Evolutionary conservation across 306 rosid genomes (phyloP).

Genomic region (Dryas octopetala): DNA sequence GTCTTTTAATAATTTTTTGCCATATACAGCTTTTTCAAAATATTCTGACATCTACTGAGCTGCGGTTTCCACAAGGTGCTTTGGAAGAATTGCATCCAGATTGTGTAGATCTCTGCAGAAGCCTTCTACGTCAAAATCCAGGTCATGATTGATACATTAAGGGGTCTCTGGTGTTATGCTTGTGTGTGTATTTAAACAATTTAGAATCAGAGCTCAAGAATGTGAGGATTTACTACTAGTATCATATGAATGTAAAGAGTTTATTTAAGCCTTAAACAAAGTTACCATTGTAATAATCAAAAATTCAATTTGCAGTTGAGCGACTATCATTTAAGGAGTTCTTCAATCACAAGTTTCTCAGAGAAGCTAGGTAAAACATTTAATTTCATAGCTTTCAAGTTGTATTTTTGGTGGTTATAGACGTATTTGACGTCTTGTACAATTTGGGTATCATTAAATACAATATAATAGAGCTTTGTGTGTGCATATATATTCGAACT

Average conservation of each 20-base stretch:
- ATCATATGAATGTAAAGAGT: slow-evolving; percentile 4
- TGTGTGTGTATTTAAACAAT: slow-evolving; percentile 12
- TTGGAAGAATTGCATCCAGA: slow-evolving; percentile 68
- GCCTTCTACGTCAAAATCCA: slow-evolving; percentile 80
- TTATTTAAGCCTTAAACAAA: slow-evolving; percentile 18
- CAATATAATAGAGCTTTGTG: not conserved
- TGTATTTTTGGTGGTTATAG: not conserved
- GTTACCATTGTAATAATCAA: slow-evolving; percentile 28
- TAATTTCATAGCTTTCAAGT: not conserved
- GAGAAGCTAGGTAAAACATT: slow-evolving; percentile 55
- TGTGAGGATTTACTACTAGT: slow-evolving; percentile 6
- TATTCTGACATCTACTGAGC: slow-evolving; percentile 66
- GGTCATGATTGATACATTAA: slow-evolving; percentile 48
- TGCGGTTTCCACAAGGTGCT: slow-evolving; percentile 66
- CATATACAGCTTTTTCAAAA: slow-evolving; percentile 82
- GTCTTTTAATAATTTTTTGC: slow-evolving; percentile 28
- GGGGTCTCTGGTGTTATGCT: slow-evolving; percentile 15
- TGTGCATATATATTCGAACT: not conserved
- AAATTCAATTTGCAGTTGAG: slow-evolving; percentile 70
- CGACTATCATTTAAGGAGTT: slow-evolving; percentile 82
- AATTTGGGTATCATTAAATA: not conserved
- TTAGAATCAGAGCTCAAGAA: slow-evolving; percentile 8
- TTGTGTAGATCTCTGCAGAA: slow-evolving; percentile 88
- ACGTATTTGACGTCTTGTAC: slow-evolving; percentile 9
- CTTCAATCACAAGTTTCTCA: slow-evolving; percentile 71